Conservation (phyloP, 1,284 basidiomycete species). For the Schizophyllum amplum region DNA sequence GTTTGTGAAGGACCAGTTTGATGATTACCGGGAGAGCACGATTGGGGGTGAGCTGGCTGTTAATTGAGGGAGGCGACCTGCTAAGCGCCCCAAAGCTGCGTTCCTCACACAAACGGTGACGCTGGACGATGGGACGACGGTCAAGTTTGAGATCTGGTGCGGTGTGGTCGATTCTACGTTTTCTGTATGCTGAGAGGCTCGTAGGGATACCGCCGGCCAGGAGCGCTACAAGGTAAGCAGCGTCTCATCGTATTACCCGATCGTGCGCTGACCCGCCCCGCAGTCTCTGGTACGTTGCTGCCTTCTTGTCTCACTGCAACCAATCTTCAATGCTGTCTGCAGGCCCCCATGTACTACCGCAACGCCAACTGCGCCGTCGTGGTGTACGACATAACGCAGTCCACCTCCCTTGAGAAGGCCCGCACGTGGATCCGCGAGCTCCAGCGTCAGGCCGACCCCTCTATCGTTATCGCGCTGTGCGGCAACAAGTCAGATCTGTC, state of each 20-base stretch:
- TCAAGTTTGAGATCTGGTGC: conserved; percentile 98
- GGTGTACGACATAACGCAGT: conserved; percentile 84
- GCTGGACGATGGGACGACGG: conserved; percentile 81
- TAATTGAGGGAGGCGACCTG: conserved; percentile 14
- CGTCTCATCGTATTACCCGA: not conserved
- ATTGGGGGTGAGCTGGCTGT: conserved; percentile 56
- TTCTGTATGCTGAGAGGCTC: not conserved
- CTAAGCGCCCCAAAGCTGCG: conserved; percentile 51
- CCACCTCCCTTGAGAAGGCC: conserved; percentile 88
- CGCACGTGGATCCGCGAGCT: conserved; percentile 95
- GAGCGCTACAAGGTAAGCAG: conserved; percentile 79
- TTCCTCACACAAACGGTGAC: conserved; percentile 95
- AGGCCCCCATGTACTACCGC: conserved; percentile 93
- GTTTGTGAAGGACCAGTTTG: conserved; percentile 97
- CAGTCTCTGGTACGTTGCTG: conserved; percentile 50
- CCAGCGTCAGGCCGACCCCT: conserved; percentile 94
- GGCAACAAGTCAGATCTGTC: conserved; percentile 92
- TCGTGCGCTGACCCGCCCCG: conserved; percentile 9
- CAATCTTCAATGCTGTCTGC: conserved; percentile 8
- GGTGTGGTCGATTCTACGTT: not conserved
- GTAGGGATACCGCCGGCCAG: conserved; percentile 88
- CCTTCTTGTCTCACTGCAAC: conserved; percentile 7
- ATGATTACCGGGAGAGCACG: conserved; percentile 92
- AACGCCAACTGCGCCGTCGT: conserved; percentile 86
- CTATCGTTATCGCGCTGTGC: conserved; percentile 91